A percentile compares a stretch with the other conserved stretches of the same genome.
Evolutionary conservation across 306 rosid species (phyloP).

Genomic region (Vicia faba): DNA sequence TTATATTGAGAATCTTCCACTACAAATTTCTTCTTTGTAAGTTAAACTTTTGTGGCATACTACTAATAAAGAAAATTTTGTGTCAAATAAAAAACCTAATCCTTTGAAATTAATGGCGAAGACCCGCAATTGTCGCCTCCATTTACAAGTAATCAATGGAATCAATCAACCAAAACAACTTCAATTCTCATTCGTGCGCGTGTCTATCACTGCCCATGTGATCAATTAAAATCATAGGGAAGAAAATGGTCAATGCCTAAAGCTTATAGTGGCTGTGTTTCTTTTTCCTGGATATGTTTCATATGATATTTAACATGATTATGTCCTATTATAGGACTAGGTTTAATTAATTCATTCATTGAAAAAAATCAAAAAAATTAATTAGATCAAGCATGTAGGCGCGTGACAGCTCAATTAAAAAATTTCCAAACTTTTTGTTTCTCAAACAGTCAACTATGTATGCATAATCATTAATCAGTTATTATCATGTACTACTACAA

Average conservation of each 20-base stretch:
- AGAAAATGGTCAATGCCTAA: slow-evolving; percentile 5
- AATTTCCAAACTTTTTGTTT: not conserved
- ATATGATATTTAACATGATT: not conserved
- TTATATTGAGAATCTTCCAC: too few species aligned
- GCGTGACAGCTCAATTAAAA: slow-evolving; percentile 34
- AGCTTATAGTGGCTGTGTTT: not conserved
- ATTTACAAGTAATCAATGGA: slow-evolving; percentile 33
- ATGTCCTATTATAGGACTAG: too few species aligned
- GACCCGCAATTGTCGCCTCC: slow-evolving; percentile 62
- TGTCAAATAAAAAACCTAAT: slow-evolving; percentile 41
- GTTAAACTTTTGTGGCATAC: too few species aligned
- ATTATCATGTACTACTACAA: not conserved
- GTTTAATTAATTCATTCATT: not conserved
- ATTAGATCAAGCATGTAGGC: slow-evolving; percentile 11
- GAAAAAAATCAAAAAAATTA: not conserved
- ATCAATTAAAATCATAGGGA: not conserved
- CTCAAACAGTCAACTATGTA: slow-evolving; percentile 25
- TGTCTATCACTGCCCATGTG: slow-evolving; percentile 30
- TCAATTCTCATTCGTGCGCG: slow-evolving; percentile 14
- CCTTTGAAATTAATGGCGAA: slow-evolving; percentile 49
- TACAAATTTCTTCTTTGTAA: too few species aligned
- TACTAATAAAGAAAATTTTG: too few species aligned
- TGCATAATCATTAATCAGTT: not conserved
- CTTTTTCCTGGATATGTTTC: not conserved
- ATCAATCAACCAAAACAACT: not conserved